Conservation (phyloP, 2,329 filamentous ascomycete genomes). For the Penicillium sclerotigenum region DNA sequence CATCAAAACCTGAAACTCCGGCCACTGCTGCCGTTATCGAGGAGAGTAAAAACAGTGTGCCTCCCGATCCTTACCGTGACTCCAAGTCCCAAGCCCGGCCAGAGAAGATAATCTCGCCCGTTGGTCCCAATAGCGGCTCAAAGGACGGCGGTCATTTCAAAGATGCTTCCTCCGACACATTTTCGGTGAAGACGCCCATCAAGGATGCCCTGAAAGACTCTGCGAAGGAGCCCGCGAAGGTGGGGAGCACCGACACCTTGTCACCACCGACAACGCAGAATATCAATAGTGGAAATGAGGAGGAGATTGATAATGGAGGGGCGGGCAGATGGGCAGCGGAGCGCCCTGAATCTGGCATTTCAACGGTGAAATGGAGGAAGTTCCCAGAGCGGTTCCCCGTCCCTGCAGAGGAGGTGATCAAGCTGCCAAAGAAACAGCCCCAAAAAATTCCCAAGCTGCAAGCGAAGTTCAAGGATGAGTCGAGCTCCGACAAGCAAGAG, state of each 20-base stretch:
- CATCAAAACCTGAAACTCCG: background rate
- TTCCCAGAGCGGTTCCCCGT: conserved; percentile 75
- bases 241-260: background rate
- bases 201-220: conserved; percentile 6
- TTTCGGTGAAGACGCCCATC: conserved; percentile 2
- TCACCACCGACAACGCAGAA: background rate
- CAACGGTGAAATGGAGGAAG: conserved; percentile 67
- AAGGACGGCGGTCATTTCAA: background rate
- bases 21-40: conserved; percentile 5
- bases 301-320: conserved; percentile 32
- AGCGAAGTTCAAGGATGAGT: conserved; percentile 64
- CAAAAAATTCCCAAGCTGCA: conserved; percentile 75
- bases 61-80: conserved; percentile 13
- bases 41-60: conserved; percentile 12
- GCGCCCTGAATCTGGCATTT: conserved; percentile 21
- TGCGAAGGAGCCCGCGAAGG: background rate
- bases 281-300: background rate
- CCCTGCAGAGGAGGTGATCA: conserved; percentile 65
- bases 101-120: conserved; percentile 2
- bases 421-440: conserved; percentile 68
- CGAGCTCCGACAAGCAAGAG: conserved; percentile 56
- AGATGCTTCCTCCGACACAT: background rate
- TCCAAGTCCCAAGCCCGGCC: conserved; percentile 12
- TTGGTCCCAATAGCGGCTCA: conserved; percentile 3
- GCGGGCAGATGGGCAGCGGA: conserved; percentile 35